Conservation (phyloP, 306 rosid species). For the Vigna reflexopilosa region DNA sequence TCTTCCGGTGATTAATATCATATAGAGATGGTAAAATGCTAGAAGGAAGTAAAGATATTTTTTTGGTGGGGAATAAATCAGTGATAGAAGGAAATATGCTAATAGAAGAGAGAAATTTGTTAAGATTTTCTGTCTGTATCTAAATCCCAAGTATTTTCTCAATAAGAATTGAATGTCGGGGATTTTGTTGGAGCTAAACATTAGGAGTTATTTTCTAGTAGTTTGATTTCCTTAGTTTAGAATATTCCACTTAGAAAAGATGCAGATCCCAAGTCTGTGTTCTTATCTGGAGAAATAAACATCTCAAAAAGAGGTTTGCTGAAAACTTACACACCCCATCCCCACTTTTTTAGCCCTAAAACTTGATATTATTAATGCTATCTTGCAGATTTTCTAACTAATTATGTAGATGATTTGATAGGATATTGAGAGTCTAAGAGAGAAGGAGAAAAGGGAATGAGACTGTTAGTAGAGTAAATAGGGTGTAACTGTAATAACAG, state of each 20-base stretch:
- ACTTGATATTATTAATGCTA: too few relatives aligned
- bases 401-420: too few relatives aligned
- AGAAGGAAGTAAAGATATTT: background rate
- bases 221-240: background rate
- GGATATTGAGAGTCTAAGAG: too few relatives aligned
- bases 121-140: background rate
- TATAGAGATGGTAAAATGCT: slow-evolving; percentile 19
- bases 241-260: background rate
- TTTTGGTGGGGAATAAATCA: background rate
- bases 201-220: background rate
- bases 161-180: slow-evolving; percentile 17
- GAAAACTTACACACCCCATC: slow-evolving; percentile 34
- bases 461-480: too few relatives aligned
- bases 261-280: too few relatives aligned
- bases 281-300: background rate
- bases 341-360: too few relatives aligned
- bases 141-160: background rate
- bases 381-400: too few relatives aligned
- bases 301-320: slow-evolving; percentile 12
- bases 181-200: slow-evolving; percentile 1
- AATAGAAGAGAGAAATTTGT: slow-evolving; percentile 12
- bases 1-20: background rate
- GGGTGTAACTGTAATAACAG: too few relatives aligned
- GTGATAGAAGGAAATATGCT: slow-evolving; percentile 20
- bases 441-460: too few relatives aligned